phyloP scores from a whole-genome alignment of 2,329 filamentous ascomycete species.

The Stachybotrys chartarum region DNA sequence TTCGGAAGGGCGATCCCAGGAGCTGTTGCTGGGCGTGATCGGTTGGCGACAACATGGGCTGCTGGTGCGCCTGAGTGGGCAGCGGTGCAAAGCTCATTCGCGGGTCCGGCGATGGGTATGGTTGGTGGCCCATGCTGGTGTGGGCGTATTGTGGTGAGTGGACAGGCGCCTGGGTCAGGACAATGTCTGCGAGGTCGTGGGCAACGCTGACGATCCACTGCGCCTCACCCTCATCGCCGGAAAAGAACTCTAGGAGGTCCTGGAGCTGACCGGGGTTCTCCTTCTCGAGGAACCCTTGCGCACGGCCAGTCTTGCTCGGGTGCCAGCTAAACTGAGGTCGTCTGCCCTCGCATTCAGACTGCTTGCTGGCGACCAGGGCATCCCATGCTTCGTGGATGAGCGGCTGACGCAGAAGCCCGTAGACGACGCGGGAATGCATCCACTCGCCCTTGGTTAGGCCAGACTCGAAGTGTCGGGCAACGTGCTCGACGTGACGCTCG shows the following conservation, averaged over 20 bases:
- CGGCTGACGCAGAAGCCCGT: slow-evolving; percentile 60
- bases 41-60: slow-evolving; percentile 19
- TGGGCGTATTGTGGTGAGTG: slow-evolving; percentile 23
- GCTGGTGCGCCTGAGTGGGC: slow-evolving; percentile 22
- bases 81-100: slow-evolving; percentile 23
- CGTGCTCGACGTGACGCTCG: slow-evolving; percentile 61
- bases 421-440: slow-evolving; percentile 63
- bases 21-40: slow-evolving; percentile 18
- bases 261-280: slow-evolving; percentile 57
- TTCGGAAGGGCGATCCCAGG: slow-evolving; percentile 22
- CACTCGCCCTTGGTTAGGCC: slow-evolving; percentile 58
- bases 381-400: slow-evolving; percentile 57
- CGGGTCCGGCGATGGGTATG: slow-evolving; percentile 16
- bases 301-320: slow-evolving; percentile 46
- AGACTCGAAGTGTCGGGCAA: slow-evolving; percentile 59
- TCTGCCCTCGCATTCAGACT: slow-evolving; percentile 45
- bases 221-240: slow-evolving; percentile 48
- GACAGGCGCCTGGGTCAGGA: slow-evolving; percentile 26
- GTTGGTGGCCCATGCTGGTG: slow-evolving; percentile 15
- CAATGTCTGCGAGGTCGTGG: slow-evolving; percentile 47
- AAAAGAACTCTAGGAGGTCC: slow-evolving; percentile 59
- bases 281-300: slow-evolving; percentile 53
- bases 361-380: slow-evolving; percentile 42
- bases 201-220: slow-evolving; percentile 50
- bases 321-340: slow-evolving; percentile 59